Base-by-base conservation (phyloP, 179 eudicot species). In the Beta lomatogona region DNA sequence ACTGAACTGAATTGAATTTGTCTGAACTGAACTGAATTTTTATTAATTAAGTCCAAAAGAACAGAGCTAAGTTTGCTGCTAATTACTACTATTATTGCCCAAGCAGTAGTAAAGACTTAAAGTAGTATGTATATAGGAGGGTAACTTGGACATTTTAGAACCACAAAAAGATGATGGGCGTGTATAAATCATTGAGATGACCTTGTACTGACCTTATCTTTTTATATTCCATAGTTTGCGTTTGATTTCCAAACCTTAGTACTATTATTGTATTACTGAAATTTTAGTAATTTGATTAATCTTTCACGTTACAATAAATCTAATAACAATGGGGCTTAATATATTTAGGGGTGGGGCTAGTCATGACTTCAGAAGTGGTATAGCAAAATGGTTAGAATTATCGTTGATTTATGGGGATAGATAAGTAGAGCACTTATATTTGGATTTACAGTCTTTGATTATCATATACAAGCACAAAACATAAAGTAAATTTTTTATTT, bases 141-240 rank as follows among this genome's bases (percentile, higher is more conserved):
- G 44, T 18, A 70, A 82, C 5, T 1, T 10, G 6, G 76, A 28
- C 41, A 28, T 59, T 77, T 60, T 18, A 46, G 22, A n/a, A 7
- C 73, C 3, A n/a, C 36, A 8, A 48, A 48, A 6, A 52, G 66
- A 46, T 48, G 80, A 57, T 61, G 59, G 63, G 60, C 64, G 54
- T 58, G 80, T 64, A 58, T 18, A 48, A 50, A 77, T 57, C 75
- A 82, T 82, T 69, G 81, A 77, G 70, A 50, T 19, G 77, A 77
- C 81, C 80, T 71, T 82, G 46, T 61, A 77, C 81, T 71, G 41
- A 50, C 81, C 60, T 69, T 60, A 18, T 71, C 22, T 7, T 76
- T 22, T 9, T 36, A 55, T 36, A 66, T 75, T 55, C 21, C 67
- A 21, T 54, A 31, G 5, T 52, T 22, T 28, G 25, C 60, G 21